Evolutionary conservation across 495 filamentous ascomycete species (phyloP), one percentile per base, ranked within the genome.

Genomic region (Penicillium ochrochloron): DNA sequence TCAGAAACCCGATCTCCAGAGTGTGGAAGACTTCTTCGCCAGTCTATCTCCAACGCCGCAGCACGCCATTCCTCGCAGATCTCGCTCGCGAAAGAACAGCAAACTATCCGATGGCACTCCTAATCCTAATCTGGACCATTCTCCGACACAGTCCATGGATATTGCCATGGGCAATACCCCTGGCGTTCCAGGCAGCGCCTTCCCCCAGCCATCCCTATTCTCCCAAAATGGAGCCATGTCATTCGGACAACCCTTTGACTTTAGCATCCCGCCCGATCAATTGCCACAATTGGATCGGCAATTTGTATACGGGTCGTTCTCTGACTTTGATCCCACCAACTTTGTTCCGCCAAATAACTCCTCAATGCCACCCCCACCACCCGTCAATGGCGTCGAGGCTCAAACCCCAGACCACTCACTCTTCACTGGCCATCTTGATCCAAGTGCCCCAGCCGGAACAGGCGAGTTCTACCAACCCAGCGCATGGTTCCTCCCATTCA

Each of bases 401-500:
- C 73, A 65, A 17, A 37, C 31, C 19, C 57, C 75, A 39, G 69
- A 68, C 41, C 66, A 70, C 15, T 57, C 72, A 21, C 67, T 81
- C 9, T 81, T 76, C 62, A 70, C 75, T 1, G 73, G 73, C 25
- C 76, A 81, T 19, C 65, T 79, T 0, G 78, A 81, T 37, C 76
- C 78, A 31, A 70, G 74, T 44, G 76, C 78, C 0, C 78, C 79
- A 0, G 74, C 79, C 3, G 79, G 78, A 11, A 72, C 73, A 1
- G 78, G 75, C 50, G 79, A 82, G 52, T 80, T 72, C 67, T 78
- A 79, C 66, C 80, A 84, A 46, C 78, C 89, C 2, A 92, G 88
- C 59, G 92, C 93, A 25, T 97, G 94, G 94, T 97, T 97, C 76
- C 88, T 96, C 80, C 94, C 94, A 3, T 97, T 97, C 78, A 97